Conservation (phyloP, 768 basidiomycete species). For the Mycena maculata region DNA sequence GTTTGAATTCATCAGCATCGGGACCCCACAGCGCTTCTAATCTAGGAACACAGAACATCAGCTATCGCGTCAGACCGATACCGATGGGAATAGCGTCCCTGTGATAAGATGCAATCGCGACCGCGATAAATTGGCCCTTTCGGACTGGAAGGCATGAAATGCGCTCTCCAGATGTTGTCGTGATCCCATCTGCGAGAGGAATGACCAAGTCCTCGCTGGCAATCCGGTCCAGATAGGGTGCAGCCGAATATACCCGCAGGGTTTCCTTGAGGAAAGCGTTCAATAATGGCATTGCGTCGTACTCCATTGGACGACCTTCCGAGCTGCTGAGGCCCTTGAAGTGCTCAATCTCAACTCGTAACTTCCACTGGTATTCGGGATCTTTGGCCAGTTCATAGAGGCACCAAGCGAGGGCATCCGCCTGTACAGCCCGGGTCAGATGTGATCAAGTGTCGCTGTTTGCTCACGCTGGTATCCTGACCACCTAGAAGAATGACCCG, state of each 20-base stretch:
- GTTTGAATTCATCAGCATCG: conserved; percentile 55
- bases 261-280: conserved; percentile 36
- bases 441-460: neutral
- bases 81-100: conserved; percentile 29
- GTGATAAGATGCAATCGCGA: conserved; percentile 52
- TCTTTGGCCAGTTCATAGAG: conserved; percentile 36
- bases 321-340: neutral
- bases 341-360: conserved; percentile 31
- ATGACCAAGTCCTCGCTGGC: conserved; percentile 47
- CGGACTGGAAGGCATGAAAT: conserved; percentile 43
- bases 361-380: conserved; percentile 25
- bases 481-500: conserved; percentile 28
- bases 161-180: conserved; percentile 38
- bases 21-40: conserved; percentile 51
- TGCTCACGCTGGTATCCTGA: conserved; percentile 31
- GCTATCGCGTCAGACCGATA: neutral
- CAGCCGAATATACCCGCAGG: conserved; percentile 19
- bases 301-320: conserved; percentile 17
- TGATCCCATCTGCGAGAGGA: conserved; percentile 49
- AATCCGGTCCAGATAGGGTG: conserved; percentile 21
- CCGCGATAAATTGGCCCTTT: conserved; percentile 45
- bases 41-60: neutral
- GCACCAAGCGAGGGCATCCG: conserved; percentile 31
- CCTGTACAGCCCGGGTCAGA: neutral
- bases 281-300: conserved; percentile 30